phyloP scores from a whole-genome alignment of 768 basidiomycete genomes.

The Lentinula lateritia region DNA sequence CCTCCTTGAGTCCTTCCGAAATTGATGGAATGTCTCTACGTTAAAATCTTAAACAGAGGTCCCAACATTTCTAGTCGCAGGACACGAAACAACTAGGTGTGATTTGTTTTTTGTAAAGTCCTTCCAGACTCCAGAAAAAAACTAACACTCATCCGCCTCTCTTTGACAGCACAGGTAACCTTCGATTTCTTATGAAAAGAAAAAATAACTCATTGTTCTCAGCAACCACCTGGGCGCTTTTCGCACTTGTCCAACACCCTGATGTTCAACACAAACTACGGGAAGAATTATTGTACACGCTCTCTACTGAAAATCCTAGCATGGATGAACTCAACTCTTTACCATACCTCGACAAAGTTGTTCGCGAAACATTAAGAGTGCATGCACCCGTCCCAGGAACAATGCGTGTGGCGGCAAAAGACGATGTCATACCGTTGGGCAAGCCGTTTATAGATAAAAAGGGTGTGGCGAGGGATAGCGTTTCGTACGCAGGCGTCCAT shows the following conservation, averaged over 20 bases:
- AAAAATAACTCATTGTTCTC: neutral
- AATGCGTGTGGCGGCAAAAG: slow-evolving; percentile 23
- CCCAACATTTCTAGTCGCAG: slow-evolving; percentile 38
- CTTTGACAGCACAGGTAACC: neutral
- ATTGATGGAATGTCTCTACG: neutral
- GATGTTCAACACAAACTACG: slow-evolving; percentile 38
- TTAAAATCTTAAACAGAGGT: slow-evolving; percentile 25
- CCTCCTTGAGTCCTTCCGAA: too few species aligned
- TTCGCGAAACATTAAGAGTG: slow-evolving; percentile 38
- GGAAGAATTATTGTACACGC: slow-evolving; percentile 30
- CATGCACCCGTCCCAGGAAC: slow-evolving; percentile 30
- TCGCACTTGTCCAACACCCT: slow-evolving; percentile 30
- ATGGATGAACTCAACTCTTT: slow-evolving; percentile 48
- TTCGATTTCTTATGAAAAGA: neutral
- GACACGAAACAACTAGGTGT: slow-evolving; percentile 34
- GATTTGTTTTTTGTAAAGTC: neutral
- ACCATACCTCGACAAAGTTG: slow-evolving; percentile 44
- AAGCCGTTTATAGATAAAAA: slow-evolving; percentile 26
- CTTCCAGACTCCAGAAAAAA: neutral
- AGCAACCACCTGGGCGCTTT: slow-evolving; percentile 38
- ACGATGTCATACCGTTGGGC: slow-evolving; percentile 31
- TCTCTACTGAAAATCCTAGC: slow-evolving; percentile 35
- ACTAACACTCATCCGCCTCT: neutral
- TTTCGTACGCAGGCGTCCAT: slow-evolving; percentile 18
- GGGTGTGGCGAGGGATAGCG: slow-evolving; percentile 20